Evolutionary conservation across 2,329 filamentous ascomycete genomes (phyloP), one percentile per base, ranked within the genome.

Genomic region (Fusarium protoensiforme): DNA sequence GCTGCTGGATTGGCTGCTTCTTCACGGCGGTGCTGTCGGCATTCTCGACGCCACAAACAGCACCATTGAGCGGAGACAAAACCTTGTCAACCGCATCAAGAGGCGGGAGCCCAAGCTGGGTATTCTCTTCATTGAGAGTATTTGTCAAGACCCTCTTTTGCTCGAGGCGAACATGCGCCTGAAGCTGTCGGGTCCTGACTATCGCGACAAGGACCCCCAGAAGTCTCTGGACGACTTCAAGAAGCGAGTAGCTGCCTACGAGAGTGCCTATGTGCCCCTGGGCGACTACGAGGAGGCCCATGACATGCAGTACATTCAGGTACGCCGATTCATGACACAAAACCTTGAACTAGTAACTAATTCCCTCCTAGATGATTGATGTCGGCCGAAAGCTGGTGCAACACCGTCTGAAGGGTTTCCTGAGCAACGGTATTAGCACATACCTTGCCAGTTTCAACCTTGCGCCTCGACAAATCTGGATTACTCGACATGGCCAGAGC

Each of bases 21-120:
- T 92, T 27, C 88, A 92, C 62, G 94, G 93, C 31, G 96, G 96
- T 54, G 94, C 95, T 33, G 94, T 98, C 11, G 96, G 96, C 39
- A 98, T 99, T 72, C 90, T 99, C 14, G 96, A 99, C 83, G 96
- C 96, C 9, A 99, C 96, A 9, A 99, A 99, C 85, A 98, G 95
- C 84, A 99, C 96, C 0, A 88, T 97, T 58, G 90, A 94, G 72
- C 92, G 96, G 39, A 91, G 96, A 58, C 92, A 96, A 82, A 88
- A 93, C 29, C 89, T 99, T 64, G 94, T 97, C 78, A 90, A 96
- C 69, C 93, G 91, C 75, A 94, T 98, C 78, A 93, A 94, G 77
- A 85, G 91, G 61, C 90, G 94, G 61, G 96, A 97, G 75, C 95
- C 96, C 3, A 93, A 94, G 68, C 87, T 99, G 24, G 96, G 96